Conservation (phyloP, 1,284 basidiomycete species). For the Cryptococcus sp. region DNA sequence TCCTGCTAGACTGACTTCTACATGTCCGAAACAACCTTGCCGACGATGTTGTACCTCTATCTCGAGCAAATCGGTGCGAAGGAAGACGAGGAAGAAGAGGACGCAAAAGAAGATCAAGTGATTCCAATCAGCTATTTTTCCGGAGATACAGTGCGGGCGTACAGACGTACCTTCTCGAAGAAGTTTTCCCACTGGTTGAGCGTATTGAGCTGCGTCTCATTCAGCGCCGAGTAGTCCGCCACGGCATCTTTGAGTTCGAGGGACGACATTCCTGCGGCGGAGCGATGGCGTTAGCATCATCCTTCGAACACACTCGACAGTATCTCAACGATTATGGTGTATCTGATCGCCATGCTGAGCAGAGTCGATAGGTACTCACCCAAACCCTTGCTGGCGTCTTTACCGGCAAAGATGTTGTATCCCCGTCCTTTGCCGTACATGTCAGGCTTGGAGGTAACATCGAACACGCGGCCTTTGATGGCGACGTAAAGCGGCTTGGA, state of each 20-base stretch:
- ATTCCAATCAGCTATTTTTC: too few relatives aligned
- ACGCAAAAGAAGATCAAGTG: neutral
- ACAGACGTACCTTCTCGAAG: constrained; percentile 60
- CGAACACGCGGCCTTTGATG: constrained; percentile 54
- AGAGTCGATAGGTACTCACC: constrained; percentile 58
- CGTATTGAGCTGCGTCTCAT: constrained; percentile 75
- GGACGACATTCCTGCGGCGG: constrained; percentile 64
- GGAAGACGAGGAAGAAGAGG: too few relatives aligned
- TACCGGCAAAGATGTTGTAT: constrained; percentile 69
- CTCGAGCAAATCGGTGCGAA: too few relatives aligned
- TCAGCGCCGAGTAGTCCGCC: constrained; percentile 78
- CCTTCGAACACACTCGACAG: too few relatives aligned
- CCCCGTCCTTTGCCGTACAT: constrained; percentile 54
- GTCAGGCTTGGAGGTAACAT: constrained; percentile 50
- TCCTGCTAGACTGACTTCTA: neutral
- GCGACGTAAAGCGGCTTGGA: constrained; percentile 52
- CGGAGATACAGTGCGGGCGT: neutral
- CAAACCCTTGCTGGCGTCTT: constrained; percentile 81
- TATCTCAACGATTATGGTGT: neutral
- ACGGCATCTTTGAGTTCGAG: constrained; percentile 85
- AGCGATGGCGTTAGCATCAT: neutral
- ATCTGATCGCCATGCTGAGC: too few relatives aligned
- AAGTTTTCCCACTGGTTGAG: constrained; percentile 89
- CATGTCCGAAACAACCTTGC: constrained; percentile 57
- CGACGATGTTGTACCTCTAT: constrained; percentile 79